These are phyloP conservation scores for Cladophialophora psammophila DNA, from an alignment of 2,329 filamentous ascomycete genomes.

Conservation along the genomic window DNA sequence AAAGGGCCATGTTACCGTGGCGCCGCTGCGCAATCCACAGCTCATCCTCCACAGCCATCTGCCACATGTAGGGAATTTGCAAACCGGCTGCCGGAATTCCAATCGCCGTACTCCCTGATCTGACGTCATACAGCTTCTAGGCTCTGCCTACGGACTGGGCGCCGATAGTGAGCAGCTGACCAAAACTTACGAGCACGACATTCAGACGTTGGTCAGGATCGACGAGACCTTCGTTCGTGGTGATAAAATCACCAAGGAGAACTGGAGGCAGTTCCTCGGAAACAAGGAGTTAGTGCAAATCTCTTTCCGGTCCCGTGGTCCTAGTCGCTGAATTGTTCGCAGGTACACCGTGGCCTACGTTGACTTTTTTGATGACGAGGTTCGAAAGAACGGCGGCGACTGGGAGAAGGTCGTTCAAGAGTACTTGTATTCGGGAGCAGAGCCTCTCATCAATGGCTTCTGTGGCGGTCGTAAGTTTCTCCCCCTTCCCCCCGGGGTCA, in stretches of 20 bases:
- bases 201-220: constrained; percentile 9
- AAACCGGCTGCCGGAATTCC: too few relatives aligned
- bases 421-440: constrained; percentile 39
- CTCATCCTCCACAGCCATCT: constrained; percentile 26
- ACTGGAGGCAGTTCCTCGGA: constrained; percentile 19
- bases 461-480: constrained; percentile 27
- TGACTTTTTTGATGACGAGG: constrained; percentile 36
- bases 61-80: constrained; percentile 22
- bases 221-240: constrained; percentile 8
- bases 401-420: constrained; percentile 37
- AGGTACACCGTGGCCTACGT: constrained; percentile 34
- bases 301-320: background rate
- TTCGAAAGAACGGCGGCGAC: constrained; percentile 27
- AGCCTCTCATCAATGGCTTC: constrained; percentile 35
- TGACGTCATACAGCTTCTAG: constrained; percentile 13
- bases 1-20: constrained; percentile 13
- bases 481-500: background rate
- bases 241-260: constrained; percentile 5
- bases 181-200: background rate
- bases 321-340: background rate
- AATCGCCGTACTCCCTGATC: too few relatives aligned
- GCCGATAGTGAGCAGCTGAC: constrained; percentile 6
- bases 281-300: constrained; percentile 11
- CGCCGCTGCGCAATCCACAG: constrained; percentile 21
- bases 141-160: constrained; percentile 14